Evolutionary conservation across 495 filamentous ascomycete genomes (phyloP).

Genomic region (Penicillium arizonense): DNA sequence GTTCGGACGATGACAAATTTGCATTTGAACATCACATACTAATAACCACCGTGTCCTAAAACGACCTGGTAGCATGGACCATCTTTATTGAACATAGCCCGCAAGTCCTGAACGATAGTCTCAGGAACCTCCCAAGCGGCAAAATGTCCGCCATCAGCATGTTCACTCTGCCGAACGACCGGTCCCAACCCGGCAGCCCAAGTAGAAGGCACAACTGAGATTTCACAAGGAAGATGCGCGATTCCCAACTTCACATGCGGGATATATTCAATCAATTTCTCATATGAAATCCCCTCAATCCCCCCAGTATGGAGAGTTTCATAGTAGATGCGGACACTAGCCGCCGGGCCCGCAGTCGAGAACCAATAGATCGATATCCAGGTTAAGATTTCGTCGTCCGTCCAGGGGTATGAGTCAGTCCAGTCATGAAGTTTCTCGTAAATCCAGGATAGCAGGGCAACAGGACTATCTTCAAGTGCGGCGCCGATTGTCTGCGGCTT

Average conservation of each 20-base stretch:
- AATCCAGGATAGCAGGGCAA: constrained; percentile 64
- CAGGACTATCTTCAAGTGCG: constrained; percentile 56
- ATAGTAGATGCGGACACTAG: constrained; percentile 60
- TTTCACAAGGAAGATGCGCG: constrained; percentile 51
- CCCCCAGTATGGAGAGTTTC: constrained; percentile 38
- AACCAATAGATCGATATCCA: constrained; percentile 67
- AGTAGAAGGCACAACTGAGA: constrained; percentile 45
- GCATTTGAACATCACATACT: background rate
- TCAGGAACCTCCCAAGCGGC: constrained; percentile 58
- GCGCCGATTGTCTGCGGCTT: constrained; percentile 64
- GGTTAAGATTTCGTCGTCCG: constrained; percentile 63
- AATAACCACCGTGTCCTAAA: constrained; percentile 29
- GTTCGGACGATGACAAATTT: background rate
- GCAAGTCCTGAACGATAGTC: constrained; percentile 52
- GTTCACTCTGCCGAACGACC: constrained; percentile 52
- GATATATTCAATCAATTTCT: constrained; percentile 11
- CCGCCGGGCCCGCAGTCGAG: constrained; percentile 53
- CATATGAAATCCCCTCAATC: constrained; percentile 8
- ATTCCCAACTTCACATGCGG: constrained; percentile 53
- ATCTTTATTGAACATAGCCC: constrained; percentile 52
- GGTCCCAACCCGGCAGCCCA: constrained; percentile 52
- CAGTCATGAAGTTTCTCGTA: constrained; percentile 69
- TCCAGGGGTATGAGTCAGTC: constrained; percentile 67
- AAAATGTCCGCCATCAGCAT: constrained; percentile 62
- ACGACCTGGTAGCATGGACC: constrained; percentile 36